Evolutionary conservation across 1,139 yeast genomes (phyloP).

Genomic region (Suhomyces kunorum): DNA sequence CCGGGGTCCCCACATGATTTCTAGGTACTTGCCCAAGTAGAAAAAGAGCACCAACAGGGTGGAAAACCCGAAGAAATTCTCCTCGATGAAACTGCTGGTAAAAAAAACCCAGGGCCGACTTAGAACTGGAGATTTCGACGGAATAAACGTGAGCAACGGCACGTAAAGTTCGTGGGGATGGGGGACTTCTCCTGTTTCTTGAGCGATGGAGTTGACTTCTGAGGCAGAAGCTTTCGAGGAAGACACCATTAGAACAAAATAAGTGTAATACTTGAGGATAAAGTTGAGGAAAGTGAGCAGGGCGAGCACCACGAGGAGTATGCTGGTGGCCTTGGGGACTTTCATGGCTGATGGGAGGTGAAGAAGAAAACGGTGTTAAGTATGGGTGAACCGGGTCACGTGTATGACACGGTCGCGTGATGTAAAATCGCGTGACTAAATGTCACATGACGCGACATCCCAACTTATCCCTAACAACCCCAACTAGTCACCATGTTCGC

Average conservation of each 20-base stretch:
- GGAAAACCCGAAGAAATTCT: slow-evolving; percentile 32
- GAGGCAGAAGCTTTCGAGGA: slow-evolving; percentile 29
- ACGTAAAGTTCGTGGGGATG: slow-evolving; percentile 46
- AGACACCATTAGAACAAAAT: slow-evolving; percentile 30
- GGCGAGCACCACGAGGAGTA: slow-evolving; percentile 35
- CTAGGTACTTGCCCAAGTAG: slow-evolving; percentile 41
- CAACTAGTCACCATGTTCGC: neutral
- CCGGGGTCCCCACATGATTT: slow-evolving; percentile 39
- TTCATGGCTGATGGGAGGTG: slow-evolving; percentile 25
- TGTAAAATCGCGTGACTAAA: neutral
- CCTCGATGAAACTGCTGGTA: slow-evolving; percentile 39
- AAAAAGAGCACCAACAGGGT: slow-evolving; percentile 30
- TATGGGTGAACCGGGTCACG: neutral
- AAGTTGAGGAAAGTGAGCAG: slow-evolving; percentile 25
- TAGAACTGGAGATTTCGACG: slow-evolving; percentile 39
- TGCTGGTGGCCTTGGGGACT: slow-evolving; percentile 40
- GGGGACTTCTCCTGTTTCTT: slow-evolving; percentile 40
- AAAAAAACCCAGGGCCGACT: slow-evolving; percentile 42
- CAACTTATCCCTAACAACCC: neutral
- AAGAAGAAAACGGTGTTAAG: neutral
- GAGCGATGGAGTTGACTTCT: slow-evolving; percentile 29
- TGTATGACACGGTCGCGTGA: neutral
- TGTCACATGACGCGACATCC: neutral
- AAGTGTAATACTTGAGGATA: slow-evolving; percentile 23
- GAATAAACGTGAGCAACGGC: slow-evolving; percentile 43